These are phyloP conservation scores for Choanephora cucurbitarum DNA, from an alignment of 371 early-diverging fungal species.

Conservation along the genomic window DNA sequence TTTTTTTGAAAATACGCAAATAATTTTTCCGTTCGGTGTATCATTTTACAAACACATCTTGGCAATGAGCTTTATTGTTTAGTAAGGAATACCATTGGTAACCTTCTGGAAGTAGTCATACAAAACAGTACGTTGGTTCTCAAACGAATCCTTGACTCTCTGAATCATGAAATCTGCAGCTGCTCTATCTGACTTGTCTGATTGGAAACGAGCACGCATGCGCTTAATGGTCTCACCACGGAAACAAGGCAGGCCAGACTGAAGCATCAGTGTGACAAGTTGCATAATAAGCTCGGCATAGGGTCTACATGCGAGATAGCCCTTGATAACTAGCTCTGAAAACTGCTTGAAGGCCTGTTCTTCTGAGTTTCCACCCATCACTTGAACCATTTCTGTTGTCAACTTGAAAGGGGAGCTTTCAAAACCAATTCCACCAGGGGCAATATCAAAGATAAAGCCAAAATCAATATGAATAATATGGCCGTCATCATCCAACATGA, in stretches of 20 bases:
- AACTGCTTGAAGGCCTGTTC: conserved; percentile 87
- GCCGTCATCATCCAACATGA: conserved; percentile 98
- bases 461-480: conserved; percentile 99
- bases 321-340: conserved; percentile 91
- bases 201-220: conserved; percentile 89
- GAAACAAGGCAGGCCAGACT: conserved; percentile 98
- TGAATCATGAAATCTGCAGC: conserved; percentile 96
- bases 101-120: conserved; percentile 90
- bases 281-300: conserved; percentile 93
- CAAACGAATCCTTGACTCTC: conserved; percentile 88
- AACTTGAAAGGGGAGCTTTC: conserved; percentile 98
- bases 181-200: conserved; percentile 86
- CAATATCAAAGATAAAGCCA: conserved; percentile 99
- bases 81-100: conserved; percentile 72
- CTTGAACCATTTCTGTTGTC: conserved; percentile 96
- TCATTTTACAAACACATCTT: too few species aligned
- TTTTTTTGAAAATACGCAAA: not conserved
- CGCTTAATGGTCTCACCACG: conserved; percentile 88
- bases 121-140: conserved; percentile 85
- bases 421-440: conserved; percentile 98
- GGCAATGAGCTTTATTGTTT: too few species aligned
- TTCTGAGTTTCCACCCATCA: conserved; percentile 90
- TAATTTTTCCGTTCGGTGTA: conserved; percentile 5
- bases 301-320: conserved; percentile 91
- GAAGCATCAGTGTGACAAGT: conserved; percentile 90